Conservation (phyloP, 768 basidiomycete species). For the Coprinellus aureogranulatus region DNA sequence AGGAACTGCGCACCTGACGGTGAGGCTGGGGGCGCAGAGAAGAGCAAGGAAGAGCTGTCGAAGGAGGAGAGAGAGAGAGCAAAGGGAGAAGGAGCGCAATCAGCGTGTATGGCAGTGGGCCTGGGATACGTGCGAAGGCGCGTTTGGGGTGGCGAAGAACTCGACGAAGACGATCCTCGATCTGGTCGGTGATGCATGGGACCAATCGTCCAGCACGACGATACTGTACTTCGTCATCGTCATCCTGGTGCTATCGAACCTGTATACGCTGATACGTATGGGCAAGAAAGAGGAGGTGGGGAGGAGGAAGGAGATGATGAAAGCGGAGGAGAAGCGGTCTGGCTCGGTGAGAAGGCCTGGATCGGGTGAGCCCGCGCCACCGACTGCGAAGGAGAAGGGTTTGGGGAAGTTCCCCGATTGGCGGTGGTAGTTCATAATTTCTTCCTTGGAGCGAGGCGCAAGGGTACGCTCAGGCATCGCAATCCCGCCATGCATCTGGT, state of each 20-base stretch:
- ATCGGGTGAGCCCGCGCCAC: constrained; percentile 6
- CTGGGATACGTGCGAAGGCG: constrained; percentile 80
- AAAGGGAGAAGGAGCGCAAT: constrained; percentile 66
- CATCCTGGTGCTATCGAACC: constrained; percentile 70
- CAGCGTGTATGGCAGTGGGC: constrained; percentile 83
- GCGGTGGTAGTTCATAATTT: constrained; percentile 44
- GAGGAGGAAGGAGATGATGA: constrained; percentile 49
- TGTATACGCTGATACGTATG: constrained; percentile 59
- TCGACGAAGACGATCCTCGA: constrained; percentile 73
- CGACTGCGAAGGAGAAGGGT: constrained; percentile 41
- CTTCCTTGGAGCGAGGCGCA: constrained; percentile 33
- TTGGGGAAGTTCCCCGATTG: constrained; percentile 40
- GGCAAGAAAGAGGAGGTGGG: constrained; percentile 36
- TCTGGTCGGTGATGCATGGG: constrained; percentile 77
- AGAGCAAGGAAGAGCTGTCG: constrained; percentile 19
- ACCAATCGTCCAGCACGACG: constrained; percentile 68
- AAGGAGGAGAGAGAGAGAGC: constrained; percentile 50
- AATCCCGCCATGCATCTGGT: constrained; percentile 42
- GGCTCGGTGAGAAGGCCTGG: constrained; percentile 13
- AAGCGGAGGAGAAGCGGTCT: constrained; percentile 15
- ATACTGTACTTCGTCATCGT: constrained; percentile 74
- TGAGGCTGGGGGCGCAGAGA: constrained; percentile 4
- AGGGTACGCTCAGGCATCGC: constrained; percentile 52
- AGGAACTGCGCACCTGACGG: constrained; percentile 5
- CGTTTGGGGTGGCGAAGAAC: constrained; percentile 65